Evolutionary conservation across 2,329 filamentous ascomycete genomes (phyloP).

Genomic region (Neopestalotiopsis clavispora): DNA sequence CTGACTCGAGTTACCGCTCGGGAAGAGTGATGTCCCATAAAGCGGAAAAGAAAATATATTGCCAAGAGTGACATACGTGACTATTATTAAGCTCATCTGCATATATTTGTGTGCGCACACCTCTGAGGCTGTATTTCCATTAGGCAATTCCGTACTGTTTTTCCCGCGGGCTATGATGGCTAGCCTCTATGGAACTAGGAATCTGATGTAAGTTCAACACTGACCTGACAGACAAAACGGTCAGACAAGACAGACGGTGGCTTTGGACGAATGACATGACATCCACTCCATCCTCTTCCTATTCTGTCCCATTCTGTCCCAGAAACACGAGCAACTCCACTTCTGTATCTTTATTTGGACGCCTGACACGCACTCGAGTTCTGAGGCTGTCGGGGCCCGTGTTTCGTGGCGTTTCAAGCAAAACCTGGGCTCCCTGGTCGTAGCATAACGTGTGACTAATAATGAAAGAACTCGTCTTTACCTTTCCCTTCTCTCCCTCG

Average conservation of each 20-base stretch:
- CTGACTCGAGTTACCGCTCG: background rate
- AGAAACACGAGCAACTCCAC: conserved; percentile 7
- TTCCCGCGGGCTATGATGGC: too few species aligned
- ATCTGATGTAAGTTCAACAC: too few species aligned
- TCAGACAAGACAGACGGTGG: too few species aligned
- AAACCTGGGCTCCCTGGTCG: conserved; percentile 3
- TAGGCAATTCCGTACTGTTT: background rate
- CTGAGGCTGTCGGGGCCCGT: conserved; percentile 5
- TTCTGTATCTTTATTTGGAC: conserved; percentile 9
- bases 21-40: background rate
- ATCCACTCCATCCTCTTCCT: background rate
- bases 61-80: background rate
- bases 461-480: background rate
- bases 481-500: background rate
- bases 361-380: conserved; percentile 10
- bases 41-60: background rate
- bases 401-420: conserved; percentile 12
- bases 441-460: background rate
- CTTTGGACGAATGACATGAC: background rate
- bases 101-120: background rate
- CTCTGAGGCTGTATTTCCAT: background rate
- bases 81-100: background rate
- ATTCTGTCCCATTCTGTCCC: background rate
- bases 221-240: too few species aligned
- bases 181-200: too few species aligned